phyloP scores from a whole-genome alignment of 2,329 filamentous ascomycete species.

The Cercospora zeina region DNA sequence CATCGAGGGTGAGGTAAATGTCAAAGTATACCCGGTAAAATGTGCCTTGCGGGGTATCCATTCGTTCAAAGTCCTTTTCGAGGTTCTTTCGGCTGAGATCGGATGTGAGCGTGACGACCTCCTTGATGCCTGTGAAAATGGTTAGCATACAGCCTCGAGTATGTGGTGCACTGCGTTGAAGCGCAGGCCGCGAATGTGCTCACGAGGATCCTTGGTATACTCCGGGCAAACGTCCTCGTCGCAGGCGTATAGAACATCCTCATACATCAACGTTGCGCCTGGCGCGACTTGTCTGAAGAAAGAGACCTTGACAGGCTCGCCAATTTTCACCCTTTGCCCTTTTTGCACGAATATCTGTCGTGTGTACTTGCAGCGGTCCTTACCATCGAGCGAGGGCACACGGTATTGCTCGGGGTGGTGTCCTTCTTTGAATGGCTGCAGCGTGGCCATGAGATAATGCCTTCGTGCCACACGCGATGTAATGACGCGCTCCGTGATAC shows the following conservation, averaged over 20 bases:
- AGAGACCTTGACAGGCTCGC: conserved; percentile 96
- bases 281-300: conserved; percentile 98
- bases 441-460: conserved; percentile 98
- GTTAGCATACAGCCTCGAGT: conserved; percentile 33
- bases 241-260: conserved; percentile 95
- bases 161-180: background rate
- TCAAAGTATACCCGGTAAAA: conserved; percentile 77
- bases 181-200: conserved; percentile 49
- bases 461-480: conserved; percentile 95
- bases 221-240: conserved; percentile 98
- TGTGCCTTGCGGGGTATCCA: conserved; percentile 96
- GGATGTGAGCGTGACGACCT: conserved; percentile 95
- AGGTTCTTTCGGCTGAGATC: conserved; percentile 97
- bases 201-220: conserved; percentile 98
- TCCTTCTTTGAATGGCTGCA: conserved; percentile 98
- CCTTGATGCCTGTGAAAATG: conserved; percentile 78
- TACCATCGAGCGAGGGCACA: conserved; percentile 92
- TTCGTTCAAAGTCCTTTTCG: conserved; percentile 98
- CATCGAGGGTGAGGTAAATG: conserved; percentile 88
- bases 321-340: conserved; percentile 98
- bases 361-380: conserved; percentile 98
- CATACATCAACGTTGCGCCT: conserved; percentile 97
- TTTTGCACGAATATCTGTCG: conserved; percentile 98
- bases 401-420: conserved; percentile 98
- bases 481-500: conserved; percentile 94